Evolutionary conservation across 805 yeast species (phyloP).

Genomic region (Yarrowia bubula): DNA sequence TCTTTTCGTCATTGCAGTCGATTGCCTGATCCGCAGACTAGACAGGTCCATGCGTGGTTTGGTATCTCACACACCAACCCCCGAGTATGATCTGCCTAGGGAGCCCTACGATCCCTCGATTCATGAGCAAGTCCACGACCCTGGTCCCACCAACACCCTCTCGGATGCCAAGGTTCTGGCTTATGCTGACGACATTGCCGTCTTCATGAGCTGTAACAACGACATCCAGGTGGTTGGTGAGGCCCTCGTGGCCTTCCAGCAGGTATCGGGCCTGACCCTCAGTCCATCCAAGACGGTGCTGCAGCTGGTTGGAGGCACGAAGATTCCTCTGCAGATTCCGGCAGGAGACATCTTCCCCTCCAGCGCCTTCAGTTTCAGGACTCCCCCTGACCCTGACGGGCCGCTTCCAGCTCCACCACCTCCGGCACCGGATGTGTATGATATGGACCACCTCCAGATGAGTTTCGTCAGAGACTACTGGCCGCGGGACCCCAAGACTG

Average conservation of each 20-base stretch:
- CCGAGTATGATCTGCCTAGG: not conserved
- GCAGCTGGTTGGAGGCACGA: not conserved
- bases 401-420: too few species aligned
- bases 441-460: not conserved
- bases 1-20: not conserved
- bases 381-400: not conserved
- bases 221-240: not conserved
- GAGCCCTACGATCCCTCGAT: too few species aligned
- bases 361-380: not conserved
- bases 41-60: not conserved
- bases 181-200: not conserved
- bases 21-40: not conserved
- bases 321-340: not conserved
- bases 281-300: not conserved
- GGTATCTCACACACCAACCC: not conserved
- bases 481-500: not conserved
- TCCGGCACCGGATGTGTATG: not conserved
- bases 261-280: not conserved
- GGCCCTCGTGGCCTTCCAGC: not conserved
- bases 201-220: not conserved
- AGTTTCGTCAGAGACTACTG: not conserved
- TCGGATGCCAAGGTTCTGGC: not conserved
- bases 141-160: not conserved
- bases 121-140: too few species aligned
- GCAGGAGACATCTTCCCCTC: not conserved